Percentiles rank a stretch among this genome's conserved stretches.
These are phyloP conservation scores for Actinomortierella ambigua DNA, from an alignment of 371 early-diverging fungal genomes.

Conservation along the genomic window DNA sequence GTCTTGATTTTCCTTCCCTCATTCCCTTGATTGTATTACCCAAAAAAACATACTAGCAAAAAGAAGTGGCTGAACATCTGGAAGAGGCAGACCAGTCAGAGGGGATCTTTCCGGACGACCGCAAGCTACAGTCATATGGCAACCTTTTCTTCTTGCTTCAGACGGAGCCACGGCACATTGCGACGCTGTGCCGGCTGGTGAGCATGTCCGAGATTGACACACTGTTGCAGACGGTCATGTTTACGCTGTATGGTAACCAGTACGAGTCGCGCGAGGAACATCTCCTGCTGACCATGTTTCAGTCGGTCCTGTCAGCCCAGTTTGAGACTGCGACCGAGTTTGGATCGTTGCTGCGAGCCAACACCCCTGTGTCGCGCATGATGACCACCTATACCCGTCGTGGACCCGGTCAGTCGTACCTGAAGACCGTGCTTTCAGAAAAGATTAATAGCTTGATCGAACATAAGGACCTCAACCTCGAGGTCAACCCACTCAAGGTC, in stretches of 20 bases:
- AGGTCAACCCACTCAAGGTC: constrained; percentile 90
- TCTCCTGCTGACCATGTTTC: constrained; percentile 93
- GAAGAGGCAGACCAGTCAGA: constrained; percentile 76
- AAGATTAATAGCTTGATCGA: constrained; percentile 81
- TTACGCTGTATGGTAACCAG: constrained; percentile 95
- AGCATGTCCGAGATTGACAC: constrained; percentile 92
- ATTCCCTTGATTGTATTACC: neutral
- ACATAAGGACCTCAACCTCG: constrained; percentile 78
- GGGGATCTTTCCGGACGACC: constrained; percentile 80
- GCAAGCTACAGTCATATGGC: constrained; percentile 88
- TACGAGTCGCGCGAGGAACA: constrained; percentile 96
- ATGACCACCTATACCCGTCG: constrained; percentile 96
- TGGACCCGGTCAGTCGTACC: constrained; percentile 92
- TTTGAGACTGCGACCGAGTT: constrained; percentile 91
- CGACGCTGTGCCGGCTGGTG: constrained; percentile 82
- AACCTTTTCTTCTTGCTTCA: constrained; percentile 94
- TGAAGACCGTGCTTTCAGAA: constrained; percentile 86
- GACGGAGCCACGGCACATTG: constrained; percentile 92
- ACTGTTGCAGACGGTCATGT: constrained; percentile 94
- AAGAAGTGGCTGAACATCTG: constrained; percentile 75
- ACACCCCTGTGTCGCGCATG: constrained; percentile 95
- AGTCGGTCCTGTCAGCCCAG: constrained; percentile 89
- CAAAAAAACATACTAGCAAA: constrained; percentile 55
- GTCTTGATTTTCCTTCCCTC: neutral
- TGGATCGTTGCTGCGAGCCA: constrained; percentile 87